Conservation (phyloP, 495 filamentous ascomycete species). For the Penicillium dipodomyicola region DNA sequence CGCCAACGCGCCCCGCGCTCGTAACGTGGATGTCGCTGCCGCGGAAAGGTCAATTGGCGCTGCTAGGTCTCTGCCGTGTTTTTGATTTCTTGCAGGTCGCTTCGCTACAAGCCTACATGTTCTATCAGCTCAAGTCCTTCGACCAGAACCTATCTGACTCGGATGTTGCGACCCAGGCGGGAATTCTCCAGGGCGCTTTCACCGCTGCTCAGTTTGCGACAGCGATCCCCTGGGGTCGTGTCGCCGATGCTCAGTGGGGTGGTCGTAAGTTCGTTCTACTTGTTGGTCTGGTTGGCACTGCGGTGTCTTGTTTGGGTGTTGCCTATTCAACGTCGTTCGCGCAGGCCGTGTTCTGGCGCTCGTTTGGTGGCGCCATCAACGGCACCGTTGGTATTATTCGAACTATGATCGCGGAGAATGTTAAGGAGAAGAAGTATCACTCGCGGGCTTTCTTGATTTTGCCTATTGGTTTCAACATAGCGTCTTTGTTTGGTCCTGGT, state of each 20-base stretch:
- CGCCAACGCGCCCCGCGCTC: constrained; percentile 30
- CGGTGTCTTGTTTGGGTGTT: constrained; percentile 72
- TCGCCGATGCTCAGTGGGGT: constrained; percentile 66
- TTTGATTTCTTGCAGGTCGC: constrained; percentile 53
- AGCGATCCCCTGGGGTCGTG: constrained; percentile 78
- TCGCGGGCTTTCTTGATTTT: constrained; percentile 66
- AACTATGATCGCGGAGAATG: constrained; percentile 79
- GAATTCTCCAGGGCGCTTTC: constrained; percentile 75
- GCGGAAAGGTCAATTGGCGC: constrained; percentile 67
- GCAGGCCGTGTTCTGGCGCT: constrained; percentile 71
- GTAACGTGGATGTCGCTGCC: constrained; percentile 71
- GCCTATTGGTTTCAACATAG: constrained; percentile 77
- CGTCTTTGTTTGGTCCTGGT: constrained; percentile 71
- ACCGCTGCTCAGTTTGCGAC: constrained; percentile 81
- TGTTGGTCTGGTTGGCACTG: constrained; percentile 70
- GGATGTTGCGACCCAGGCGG: constrained; percentile 72
- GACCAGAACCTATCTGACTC: constrained; percentile 61
- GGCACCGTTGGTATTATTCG: constrained; percentile 79
- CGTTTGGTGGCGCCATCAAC: constrained; percentile 73
- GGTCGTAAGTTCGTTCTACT: constrained; percentile 77
- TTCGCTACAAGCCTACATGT: constrained; percentile 67
- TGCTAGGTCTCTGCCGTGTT: constrained; percentile 71
- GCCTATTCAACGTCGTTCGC: constrained; percentile 71
- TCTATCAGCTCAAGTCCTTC: constrained; percentile 74
- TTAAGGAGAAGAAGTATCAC: constrained; percentile 69